phyloP scores from a whole-genome alignment of 2,329 filamentous ascomycete species.

The Xylariaceae sp. region DNA sequence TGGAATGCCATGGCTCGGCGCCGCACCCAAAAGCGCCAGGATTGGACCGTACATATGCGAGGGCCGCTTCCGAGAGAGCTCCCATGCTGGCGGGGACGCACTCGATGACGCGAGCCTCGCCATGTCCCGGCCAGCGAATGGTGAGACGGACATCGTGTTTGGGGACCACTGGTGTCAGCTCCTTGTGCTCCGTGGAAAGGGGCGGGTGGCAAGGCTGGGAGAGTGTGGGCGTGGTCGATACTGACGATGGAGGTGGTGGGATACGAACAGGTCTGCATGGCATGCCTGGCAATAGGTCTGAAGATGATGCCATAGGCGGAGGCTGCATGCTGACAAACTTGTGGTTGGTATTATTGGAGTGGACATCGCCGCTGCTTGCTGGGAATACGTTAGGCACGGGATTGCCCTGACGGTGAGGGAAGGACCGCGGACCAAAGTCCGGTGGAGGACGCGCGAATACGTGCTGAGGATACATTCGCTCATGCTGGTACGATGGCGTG shows the following conservation, averaged over 20 bases:
- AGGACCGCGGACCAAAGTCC: too few species aligned
- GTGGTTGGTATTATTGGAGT: conserved; percentile 1
- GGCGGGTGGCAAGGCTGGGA: background rate
- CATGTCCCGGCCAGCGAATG: conserved; percentile 23
- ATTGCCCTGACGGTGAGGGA: too few species aligned
- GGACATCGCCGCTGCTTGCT: background rate
- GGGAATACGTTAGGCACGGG: too few species aligned
- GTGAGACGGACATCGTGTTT: conserved; percentile 22
- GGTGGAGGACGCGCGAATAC: too few species aligned
- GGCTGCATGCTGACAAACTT: background rate
- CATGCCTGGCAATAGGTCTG: background rate
- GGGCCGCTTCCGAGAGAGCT: conserved; percentile 20
- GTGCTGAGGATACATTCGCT: too few species aligned
- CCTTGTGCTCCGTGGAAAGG: too few species aligned
- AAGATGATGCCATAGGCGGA: background rate
- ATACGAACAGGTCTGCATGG: background rate
- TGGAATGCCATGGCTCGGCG: too few species aligned
- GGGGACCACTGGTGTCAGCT: background rate
- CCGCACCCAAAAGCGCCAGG: too few species aligned
- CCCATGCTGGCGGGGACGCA: conserved; percentile 17
- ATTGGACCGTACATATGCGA: conserved; percentile 12
- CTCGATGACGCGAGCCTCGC: conserved; percentile 22
- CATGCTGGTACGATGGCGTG: too few species aligned
- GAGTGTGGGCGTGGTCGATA: background rate
- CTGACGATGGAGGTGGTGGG: background rate